Percentiles rank a stretch among this genome's conserved stretches.
phyloP scores from a whole-genome alignment of 2,329 filamentous ascomycete genomes.

The Phaeosphaeria sp. region DNA sequence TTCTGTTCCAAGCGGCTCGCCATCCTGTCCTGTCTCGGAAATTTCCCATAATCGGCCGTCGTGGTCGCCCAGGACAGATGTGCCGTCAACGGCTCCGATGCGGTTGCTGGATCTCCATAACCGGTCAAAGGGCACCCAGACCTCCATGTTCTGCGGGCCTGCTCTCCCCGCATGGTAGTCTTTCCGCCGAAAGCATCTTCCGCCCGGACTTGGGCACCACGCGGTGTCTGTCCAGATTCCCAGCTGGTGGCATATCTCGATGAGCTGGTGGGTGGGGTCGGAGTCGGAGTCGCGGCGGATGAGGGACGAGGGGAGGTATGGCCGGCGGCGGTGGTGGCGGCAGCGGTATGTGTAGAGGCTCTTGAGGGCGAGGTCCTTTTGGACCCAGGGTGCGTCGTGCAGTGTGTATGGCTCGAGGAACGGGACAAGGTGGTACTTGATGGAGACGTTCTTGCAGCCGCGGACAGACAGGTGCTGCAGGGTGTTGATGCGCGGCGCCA shows the following conservation, averaged over 20 bases:
- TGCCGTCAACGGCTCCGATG: conserved; percentile 54
- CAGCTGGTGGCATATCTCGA: conserved; percentile 64
- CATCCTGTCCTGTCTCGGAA: conserved; percentile 60
- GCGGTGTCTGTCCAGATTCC: conserved; percentile 68
- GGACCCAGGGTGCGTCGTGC: conserved; percentile 50
- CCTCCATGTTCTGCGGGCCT: conserved; percentile 62
- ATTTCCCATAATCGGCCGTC: conserved; percentile 65
- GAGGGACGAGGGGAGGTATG: conserved; percentile 64
- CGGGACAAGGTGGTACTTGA: conserved; percentile 69
- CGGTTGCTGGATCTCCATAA: conserved; percentile 66
- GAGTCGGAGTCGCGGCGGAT: conserved; percentile 64
- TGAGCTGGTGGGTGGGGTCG: conserved; percentile 66
- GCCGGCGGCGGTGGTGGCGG: conserved; percentile 66
- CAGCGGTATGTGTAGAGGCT: conserved; percentile 68
- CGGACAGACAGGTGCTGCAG: conserved; percentile 66
- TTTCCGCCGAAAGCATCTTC: conserved; percentile 61
- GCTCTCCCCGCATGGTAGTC: conserved; percentile 64
- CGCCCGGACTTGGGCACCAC: conserved; percentile 66
- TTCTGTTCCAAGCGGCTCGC: conserved; percentile 61
- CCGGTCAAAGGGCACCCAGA: conserved; percentile 68
- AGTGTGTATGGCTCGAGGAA: conserved; percentile 56
- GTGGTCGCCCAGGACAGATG: conserved; percentile 39
- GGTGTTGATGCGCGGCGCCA: conserved; percentile 61
- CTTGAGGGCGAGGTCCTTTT: conserved; percentile 60
- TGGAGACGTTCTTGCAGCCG: conserved; percentile 68